Percentiles rank a stretch among this genome's conserved stretches.
Evolutionary conservation across 164 flowering plant species (phyloP).

Genomic region (Dillenia suffruticosa): DNA sequence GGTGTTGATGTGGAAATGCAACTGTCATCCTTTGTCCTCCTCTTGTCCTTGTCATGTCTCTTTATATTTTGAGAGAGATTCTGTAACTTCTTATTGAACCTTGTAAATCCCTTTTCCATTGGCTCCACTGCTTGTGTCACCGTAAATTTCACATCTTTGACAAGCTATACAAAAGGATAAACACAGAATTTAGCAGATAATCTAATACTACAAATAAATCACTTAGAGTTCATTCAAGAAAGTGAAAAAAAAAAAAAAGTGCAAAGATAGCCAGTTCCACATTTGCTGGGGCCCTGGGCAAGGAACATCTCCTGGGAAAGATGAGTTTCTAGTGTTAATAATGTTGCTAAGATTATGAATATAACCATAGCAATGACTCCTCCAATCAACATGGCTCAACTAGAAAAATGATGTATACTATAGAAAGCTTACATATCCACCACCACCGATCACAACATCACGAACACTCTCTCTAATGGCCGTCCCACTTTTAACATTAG

Average conservation of each 20-base stretch:
- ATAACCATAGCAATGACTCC: no score
- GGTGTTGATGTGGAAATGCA: constrained; percentile 46
- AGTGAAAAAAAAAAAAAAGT: no score
- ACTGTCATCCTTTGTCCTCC: constrained; percentile 76
- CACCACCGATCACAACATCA: constrained; percentile 88
- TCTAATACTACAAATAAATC: neutral
- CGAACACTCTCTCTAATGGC: constrained; percentile 83
- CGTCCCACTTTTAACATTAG: constrained; percentile 58
- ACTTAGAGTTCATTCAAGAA: neutral
- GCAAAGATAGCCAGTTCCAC: neutral
- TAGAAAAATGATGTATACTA: neutral
- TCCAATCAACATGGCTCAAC: no score
- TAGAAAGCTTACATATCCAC: constrained; percentile 74
- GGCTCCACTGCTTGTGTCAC: constrained; percentile 91
- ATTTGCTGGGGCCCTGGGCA: no score
- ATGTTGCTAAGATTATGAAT: no score
- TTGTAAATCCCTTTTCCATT: constrained; percentile 80
- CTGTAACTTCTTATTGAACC: constrained; percentile 73
- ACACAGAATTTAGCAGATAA: constrained; percentile 1
- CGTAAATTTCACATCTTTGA: constrained; percentile 87
- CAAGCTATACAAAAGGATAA: constrained; percentile 49
- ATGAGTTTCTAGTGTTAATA: no score
- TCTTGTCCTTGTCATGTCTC: constrained; percentile 62
- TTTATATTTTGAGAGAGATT: constrained; percentile 84
- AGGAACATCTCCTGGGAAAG: no score